Percentiles rank a stretch among this genome's conserved stretches.
phyloP scores from a whole-genome alignment of 495 filamentous ascomycete genomes.

The Aspergillus olivimuriae region DNA sequence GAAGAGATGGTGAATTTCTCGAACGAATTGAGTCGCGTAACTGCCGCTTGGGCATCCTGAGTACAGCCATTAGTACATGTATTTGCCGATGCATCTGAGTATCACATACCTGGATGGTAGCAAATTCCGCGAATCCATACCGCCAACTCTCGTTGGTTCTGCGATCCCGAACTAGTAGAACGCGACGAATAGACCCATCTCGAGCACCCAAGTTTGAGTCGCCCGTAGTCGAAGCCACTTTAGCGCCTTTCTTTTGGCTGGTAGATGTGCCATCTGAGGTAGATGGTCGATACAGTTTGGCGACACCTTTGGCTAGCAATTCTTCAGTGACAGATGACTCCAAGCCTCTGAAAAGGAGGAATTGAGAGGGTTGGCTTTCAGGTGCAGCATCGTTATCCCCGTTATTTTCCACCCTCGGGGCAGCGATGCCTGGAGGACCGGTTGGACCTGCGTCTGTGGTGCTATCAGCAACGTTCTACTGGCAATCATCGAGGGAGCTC shows the following conservation, averaged over 20 bases:
- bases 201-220: constrained; percentile 70
- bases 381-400: constrained; percentile 78
- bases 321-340: constrained; percentile 70
- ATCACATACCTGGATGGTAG: constrained; percentile 45
- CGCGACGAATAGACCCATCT: constrained; percentile 67
- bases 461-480: constrained; percentile 14
- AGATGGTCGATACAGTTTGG: constrained; percentile 61
- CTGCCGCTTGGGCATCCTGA: constrained; percentile 72
- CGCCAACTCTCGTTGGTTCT: constrained; percentile 72
- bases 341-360: constrained; percentile 72
- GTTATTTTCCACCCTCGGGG: constrained; percentile 46
- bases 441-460: constrained; percentile 17
- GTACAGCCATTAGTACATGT: constrained; percentile 12
- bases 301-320: constrained; percentile 68
- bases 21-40: constrained; percentile 65
- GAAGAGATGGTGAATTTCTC: constrained; percentile 84
- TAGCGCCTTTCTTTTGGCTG: constrained; percentile 48
- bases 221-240: constrained; percentile 68
- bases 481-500: constrained; percentile 21
- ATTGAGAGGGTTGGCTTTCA: constrained; percentile 70
- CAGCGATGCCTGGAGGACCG: constrained; percentile 28
- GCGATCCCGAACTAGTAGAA: constrained; percentile 74
- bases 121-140: constrained; percentile 88
- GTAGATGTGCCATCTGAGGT: constrained; percentile 14
- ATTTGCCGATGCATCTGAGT: neutral